Evolutionary conservation across 1,284 basidiomycete genomes (phyloP).

Genomic region (Moesziomyces aphidis): DNA sequence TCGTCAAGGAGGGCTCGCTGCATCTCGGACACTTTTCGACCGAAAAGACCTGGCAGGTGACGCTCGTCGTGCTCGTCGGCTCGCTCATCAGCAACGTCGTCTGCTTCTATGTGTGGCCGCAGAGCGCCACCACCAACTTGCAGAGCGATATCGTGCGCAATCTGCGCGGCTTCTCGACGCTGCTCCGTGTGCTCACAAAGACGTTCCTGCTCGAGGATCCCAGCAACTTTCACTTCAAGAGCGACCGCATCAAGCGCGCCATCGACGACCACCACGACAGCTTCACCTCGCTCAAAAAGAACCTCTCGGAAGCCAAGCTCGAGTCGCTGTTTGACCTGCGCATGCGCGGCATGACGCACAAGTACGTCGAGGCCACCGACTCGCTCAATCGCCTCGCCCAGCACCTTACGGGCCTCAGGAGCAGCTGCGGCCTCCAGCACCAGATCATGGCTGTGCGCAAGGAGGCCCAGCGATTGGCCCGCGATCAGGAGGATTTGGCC

Average conservation of each 20-base stretch:
- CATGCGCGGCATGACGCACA: slow-evolving; percentile 51
- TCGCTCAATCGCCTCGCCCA: slow-evolving; percentile 61
- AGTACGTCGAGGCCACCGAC: slow-evolving; percentile 55
- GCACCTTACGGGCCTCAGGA: slow-evolving; percentile 59
- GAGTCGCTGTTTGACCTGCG: slow-evolving; percentile 56
- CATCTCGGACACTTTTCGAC: slow-evolving; percentile 70
- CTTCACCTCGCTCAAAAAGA: slow-evolving; percentile 62
- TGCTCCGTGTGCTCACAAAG: slow-evolving; percentile 62
- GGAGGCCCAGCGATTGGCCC: slow-evolving; percentile 21
- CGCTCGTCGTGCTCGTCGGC: slow-evolving; percentile 81
- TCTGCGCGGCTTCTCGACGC: slow-evolving; percentile 57
- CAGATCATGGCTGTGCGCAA: slow-evolving; percentile 53
- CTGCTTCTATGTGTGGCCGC: slow-evolving; percentile 83
- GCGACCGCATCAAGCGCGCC: slow-evolving; percentile 57
- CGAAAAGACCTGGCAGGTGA: slow-evolving; percentile 65
- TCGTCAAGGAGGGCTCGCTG: slow-evolving; percentile 90
- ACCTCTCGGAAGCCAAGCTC: slow-evolving; percentile 60
- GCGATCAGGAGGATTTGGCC: slow-evolving; percentile 3
- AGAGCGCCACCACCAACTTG: slow-evolving; percentile 84
- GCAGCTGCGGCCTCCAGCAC: slow-evolving; percentile 61
- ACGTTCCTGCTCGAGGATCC: slow-evolving; percentile 63
- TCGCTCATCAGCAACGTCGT: slow-evolving; percentile 82
- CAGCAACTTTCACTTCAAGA: slow-evolving; percentile 55
- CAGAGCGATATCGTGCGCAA: slow-evolving; percentile 70
- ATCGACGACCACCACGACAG: slow-evolving; percentile 63